Evolutionary conservation across 768 basidiomycete species (phyloP), one percentile per base, ranked within the genome.

Genomic region (Leccinum uliginosum): DNA sequence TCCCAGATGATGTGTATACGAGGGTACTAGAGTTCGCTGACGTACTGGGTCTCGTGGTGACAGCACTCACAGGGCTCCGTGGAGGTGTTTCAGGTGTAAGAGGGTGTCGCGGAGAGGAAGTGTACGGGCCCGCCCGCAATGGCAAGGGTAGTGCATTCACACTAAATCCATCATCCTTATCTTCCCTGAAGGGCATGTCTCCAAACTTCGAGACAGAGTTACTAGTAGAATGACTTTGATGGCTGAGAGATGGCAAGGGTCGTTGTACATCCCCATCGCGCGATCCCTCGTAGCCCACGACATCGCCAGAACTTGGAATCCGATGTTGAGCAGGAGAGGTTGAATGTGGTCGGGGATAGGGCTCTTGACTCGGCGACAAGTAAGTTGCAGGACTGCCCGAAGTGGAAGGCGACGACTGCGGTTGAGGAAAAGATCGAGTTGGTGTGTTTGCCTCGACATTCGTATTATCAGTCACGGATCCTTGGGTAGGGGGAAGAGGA

Each of bases 271-370:
- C 72, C 46, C 59, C 65, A 34, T 73, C 72, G 15, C 68, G 72
- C 34, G 58, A 44, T 29, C 21, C 19, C 27, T 73, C 70, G 7
- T 62, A 57, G n/a, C 51, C 19, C 3, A 53, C 23, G 17, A 30
- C 6, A 5, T 73, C 70, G 14, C 51, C 59, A 8, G 59, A 47
- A 45, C 46, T 53, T 34, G 68, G 63, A 45, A 69, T 65, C 12
- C 72, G 72, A 12, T 65, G 72, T 47, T 71, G 71, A 32, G 68
- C 71, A 30, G 70, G 70, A 43, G 70, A 73, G 17, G 86, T 83
- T 30, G 87, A 88, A 50, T 78, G 82, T 2, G 87, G 84, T 35
- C 87, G 80, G 19, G 82, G 78, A 63, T 78, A 81, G 2, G 85
- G 83, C 1, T 89, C 86, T 51, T 78, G 75, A 54, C 66, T 75